These are phyloP conservation scores for Alloteropsis angusta DNA, from an alignment of 202 grass and related monocot species.

Conservation along the genomic window DNA sequence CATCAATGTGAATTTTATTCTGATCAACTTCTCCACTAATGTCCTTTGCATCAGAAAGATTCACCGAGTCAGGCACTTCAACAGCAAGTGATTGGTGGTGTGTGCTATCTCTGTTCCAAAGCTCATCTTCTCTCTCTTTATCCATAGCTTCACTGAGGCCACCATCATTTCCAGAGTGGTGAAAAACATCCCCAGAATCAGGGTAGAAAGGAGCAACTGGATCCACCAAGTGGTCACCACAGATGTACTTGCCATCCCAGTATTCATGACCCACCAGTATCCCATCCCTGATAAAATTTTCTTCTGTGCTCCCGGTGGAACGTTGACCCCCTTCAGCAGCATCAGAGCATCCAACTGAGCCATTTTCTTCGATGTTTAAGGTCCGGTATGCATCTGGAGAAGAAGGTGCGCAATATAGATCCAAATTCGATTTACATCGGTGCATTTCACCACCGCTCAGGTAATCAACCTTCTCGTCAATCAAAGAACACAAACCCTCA, in stretches of 20 bases:
- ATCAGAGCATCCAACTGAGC: constrained; percentile 30
- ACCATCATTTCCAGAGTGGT: constrained; percentile 14
- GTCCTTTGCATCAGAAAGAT: constrained; percentile 2
- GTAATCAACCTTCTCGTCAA: constrained; percentile 29
- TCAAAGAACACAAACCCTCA: constrained; percentile 30
- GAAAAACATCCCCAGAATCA: neutral
- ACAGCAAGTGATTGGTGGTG: neutral
- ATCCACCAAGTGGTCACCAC: constrained; percentile 16
- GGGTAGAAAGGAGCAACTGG: constrained; percentile 7
- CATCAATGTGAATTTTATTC: neutral
- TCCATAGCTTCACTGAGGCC: constrained; percentile 12
- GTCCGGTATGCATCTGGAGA: constrained; percentile 13
- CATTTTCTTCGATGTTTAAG: constrained; percentile 4
- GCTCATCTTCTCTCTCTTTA: constrained; percentile 18
- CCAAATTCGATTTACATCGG: constrained; percentile 32
- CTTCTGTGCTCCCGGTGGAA: constrained; percentile 19
- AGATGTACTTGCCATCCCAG: constrained; percentile 34
- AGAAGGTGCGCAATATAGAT: constrained; percentile 27
- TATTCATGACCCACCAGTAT: constrained; percentile 32
- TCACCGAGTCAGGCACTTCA: constrained; percentile 21
- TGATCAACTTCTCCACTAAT: constrained; percentile 26
- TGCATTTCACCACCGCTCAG: constrained; percentile 27
- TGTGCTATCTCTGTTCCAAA: constrained; percentile 13
- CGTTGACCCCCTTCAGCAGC: constrained; percentile 32
- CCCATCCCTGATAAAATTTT: constrained; percentile 32